Base-by-base conservation (phyloP, 139 green algal genomes). In the Ettlia oleoabundans region DNA sequence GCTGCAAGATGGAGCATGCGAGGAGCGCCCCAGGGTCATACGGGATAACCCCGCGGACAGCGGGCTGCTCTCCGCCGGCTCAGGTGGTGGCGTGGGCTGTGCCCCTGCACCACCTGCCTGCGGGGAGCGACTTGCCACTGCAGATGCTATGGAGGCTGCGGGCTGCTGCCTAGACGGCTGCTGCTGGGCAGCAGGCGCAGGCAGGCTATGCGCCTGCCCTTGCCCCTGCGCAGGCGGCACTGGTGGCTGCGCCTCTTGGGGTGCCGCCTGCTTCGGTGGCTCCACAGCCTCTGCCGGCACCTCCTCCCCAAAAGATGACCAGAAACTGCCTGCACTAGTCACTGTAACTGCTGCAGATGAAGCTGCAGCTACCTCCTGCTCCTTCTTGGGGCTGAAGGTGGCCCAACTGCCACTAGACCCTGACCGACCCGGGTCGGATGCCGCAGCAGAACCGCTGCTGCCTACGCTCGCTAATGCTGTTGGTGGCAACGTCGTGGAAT, bases 321-420 rank as follows among this genome's bases (percentile, higher is more conserved):
- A 80, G 37, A 80, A 80, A 53, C 73, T 80, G 73, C 73, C 73
- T 1, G 53, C 73, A 35, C 52, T 67, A 8, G 72, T 47, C 3
- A 30, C 65, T 4, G 32, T 35, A 1, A 24, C 65, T 13, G 15
- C 53, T 28, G 6, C 73, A 18, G 19, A 35, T 63, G 66, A 35
- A 33, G 66, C 66, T 19, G 63, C 15, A 30, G 15, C 33, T n/a
- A 18, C 51, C 35, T 68, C 53, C 2, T 67, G 52, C 2, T n/a
- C 53, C 6, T 47, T 47, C 52, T 68, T 80, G 53, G 73, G 73
- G 73, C 73, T 80, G 53, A 80, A 80, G 24, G 73, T 69, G 26
- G 73, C 73, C 73, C 73, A 80, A 35, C 73, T 80, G 73, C 53
- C 73, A 0, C 37, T 26, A 1, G 73, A 80, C 9, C 73, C 73